Conservation (phyloP, 2,329 filamentous ascomycete genomes). For the Colletotrichum graminicola region DNA sequence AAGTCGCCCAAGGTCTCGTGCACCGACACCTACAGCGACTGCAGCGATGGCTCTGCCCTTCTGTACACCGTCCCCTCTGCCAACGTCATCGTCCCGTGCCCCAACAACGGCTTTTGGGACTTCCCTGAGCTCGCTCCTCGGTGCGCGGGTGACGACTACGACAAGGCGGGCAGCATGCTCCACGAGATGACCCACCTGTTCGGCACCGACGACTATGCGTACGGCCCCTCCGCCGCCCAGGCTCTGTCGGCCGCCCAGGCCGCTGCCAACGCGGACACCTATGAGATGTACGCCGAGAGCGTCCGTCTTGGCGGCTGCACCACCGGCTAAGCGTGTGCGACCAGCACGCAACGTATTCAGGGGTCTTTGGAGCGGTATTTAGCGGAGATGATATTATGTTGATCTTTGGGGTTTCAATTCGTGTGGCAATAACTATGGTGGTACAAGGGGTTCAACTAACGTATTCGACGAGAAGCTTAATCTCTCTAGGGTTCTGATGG, state of each 20-base stretch:
- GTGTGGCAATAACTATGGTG: no score
- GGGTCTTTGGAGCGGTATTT: background rate
- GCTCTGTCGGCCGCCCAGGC: slow-evolving; percentile 32
- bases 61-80: slow-evolving; percentile 38
- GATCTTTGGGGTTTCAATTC: background rate
- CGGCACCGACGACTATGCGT: slow-evolving; percentile 34
- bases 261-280: slow-evolving; percentile 37
- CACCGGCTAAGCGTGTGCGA: slow-evolving; percentile 14
- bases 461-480: background rate
- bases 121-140: slow-evolving; percentile 32
- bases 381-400: no score
- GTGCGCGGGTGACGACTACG: slow-evolving; percentile 37
- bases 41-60: slow-evolving; percentile 34
- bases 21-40: slow-evolving; percentile 35
- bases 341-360: background rate
- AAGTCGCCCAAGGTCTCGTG: slow-evolving; percentile 39
- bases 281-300: slow-evolving; percentile 41
- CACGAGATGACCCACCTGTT: slow-evolving; percentile 40
- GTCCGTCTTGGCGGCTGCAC: slow-evolving; percentile 39
- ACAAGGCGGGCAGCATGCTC: slow-evolving; percentile 33
- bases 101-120: slow-evolving; percentile 41
- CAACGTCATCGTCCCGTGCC: slow-evolving; percentile 40
- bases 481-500: background rate
- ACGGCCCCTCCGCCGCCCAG: slow-evolving; percentile 31
- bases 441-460: background rate